Evolutionary conservation across 495 filamentous ascomycete species (phyloP).

Genomic region (Apodospora peruviana): DNA sequence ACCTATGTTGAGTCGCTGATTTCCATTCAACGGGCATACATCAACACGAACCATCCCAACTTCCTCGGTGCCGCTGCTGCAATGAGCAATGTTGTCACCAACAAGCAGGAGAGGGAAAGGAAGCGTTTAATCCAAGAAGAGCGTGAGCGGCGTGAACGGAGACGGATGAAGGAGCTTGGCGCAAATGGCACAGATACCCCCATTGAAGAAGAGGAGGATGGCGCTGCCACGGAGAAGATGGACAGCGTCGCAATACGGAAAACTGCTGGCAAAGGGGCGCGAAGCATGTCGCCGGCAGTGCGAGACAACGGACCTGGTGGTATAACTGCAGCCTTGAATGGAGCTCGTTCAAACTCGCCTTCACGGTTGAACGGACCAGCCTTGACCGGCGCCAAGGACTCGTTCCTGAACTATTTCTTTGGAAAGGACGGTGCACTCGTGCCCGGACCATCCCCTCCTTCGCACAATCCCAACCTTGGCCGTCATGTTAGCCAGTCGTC

Average conservation of each 20-base stretch:
- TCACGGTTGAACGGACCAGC: slow-evolving; percentile 49
- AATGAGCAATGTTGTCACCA: slow-evolving; percentile 92
- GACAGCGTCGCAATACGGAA: slow-evolving; percentile 42
- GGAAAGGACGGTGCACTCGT: slow-evolving; percentile 76
- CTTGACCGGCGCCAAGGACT: slow-evolving; percentile 59
- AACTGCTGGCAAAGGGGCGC: slow-evolving; percentile 47
- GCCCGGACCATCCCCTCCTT: slow-evolving; percentile 28
- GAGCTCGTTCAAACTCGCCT: slow-evolving; percentile 57
- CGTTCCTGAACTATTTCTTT: slow-evolving; percentile 97
- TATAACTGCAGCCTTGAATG: slow-evolving; percentile 63
- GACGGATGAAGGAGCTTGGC: slow-evolving; percentile 74
- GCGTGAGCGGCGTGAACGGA: slow-evolving; percentile 72
- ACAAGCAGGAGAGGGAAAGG: slow-evolving; percentile 88
- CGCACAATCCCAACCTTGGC: slow-evolving; percentile 36
- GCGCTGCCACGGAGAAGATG: slow-evolving; percentile 51
- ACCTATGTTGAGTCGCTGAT: slow-evolving; percentile 93
- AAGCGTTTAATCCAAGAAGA: slow-evolving; percentile 76
- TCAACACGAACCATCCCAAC: slow-evolving; percentile 99
- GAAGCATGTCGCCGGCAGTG: slow-evolving; percentile 80
- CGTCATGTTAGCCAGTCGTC: slow-evolving; percentile 66
- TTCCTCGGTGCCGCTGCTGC: slow-evolving; percentile 97
- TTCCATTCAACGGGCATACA: slow-evolving; percentile 94
- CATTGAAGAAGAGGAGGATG: slow-evolving; percentile 69
- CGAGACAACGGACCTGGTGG: slow-evolving; percentile 55
- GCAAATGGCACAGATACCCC: slow-evolving; percentile 68